Base-by-base conservation (phyloP, 768 basidiomycete species). In the Fomitopsis serialis region DNA sequence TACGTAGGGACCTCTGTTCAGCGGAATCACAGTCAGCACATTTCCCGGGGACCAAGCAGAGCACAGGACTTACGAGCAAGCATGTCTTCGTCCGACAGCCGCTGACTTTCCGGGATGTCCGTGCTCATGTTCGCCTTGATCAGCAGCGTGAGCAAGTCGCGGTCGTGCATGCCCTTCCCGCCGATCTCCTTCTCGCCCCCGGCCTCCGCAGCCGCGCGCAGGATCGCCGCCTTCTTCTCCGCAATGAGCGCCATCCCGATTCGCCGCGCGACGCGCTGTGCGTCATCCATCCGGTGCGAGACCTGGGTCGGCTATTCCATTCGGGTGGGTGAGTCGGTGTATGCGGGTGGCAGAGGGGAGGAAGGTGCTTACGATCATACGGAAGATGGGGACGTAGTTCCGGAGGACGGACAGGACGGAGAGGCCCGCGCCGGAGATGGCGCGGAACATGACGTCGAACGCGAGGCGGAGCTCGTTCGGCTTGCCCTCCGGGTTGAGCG, bases 51-150 rank as follows among this genome's bases (percentile, higher is more conserved):
- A n/a, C 32, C 13, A 11, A 13, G 25, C 15, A 44, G n/a, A 12
- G 3, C 17, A 42, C n/a, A 2, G 13, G 11, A 68, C 80, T 53
- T 58, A 85, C 75, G 78, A 3, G 71, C 71, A 1, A 85, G 58
- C n/a, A 88, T 80, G 54, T 88, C 85, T 23, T 75, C 74, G 53
- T 89, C 86, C 0, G 75, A 75, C 68, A 89, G 71, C 43, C 71
- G 69, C 61, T 85, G 82, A 44, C 59, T 70, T 7, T 77, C 76
- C 0, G 78, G 77, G 5, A 84, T 62, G 60, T 88, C 82, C 0
- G 75, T 78, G 1, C 81, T 76, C 70, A 84, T 78, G 60, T 87
- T 89, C 7, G 85, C 85, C 54, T 75, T 73, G 32, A 87, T 69
- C 3, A 88, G 69, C 25, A 85, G 62, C 0, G 79, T 80, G 6